A percentile compares a stretch with the other conserved stretches of the same genome.
Evolutionary conservation across 495 filamentous ascomycete species (phyloP).

Genomic region (Trichoderma reesei): DNA sequence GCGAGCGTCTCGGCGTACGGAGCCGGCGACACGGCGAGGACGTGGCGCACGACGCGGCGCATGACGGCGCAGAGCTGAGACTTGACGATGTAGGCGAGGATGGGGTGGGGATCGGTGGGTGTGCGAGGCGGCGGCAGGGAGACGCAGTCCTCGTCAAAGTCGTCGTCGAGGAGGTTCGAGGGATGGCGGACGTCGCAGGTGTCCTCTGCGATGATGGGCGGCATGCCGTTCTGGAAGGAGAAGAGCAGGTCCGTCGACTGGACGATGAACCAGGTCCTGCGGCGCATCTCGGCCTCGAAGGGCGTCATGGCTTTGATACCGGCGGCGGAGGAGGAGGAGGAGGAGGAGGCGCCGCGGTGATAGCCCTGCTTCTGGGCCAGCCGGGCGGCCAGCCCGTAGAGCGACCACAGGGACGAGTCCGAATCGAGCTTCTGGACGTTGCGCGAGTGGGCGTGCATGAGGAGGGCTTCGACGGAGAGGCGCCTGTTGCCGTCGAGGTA

Average conservation of each 20-base stretch:
- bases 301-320: conserved; percentile 31
- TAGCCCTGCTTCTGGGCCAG: conserved; percentile 29
- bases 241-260: conserved; percentile 39
- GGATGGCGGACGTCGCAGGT: conserved; percentile 37
- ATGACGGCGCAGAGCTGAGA: conserved; percentile 28
- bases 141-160: conserved; percentile 33
- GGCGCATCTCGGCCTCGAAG: conserved; percentile 43
- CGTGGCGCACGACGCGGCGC: conserved; percentile 28
- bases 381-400: conserved; percentile 6
- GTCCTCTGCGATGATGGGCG: conserved; percentile 31
- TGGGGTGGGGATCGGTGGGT: conserved; percentile 32
- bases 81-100: conserved; percentile 35
- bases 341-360: conserved; percentile 37
- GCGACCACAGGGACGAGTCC: conserved; percentile 18
- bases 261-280: conserved; percentile 40
- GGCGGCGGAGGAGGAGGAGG: not conserved
- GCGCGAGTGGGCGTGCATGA: conserved; percentile 32
- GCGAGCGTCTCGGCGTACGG: conserved; percentile 26
- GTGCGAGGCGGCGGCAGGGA: conserved; percentile 31
- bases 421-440: conserved; percentile 27
- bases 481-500: conserved; percentile 30
- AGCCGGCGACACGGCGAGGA: conserved; percentile 20
- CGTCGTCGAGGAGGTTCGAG: conserved; percentile 35
- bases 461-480: conserved; percentile 38
- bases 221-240: conserved; percentile 42